Base-by-base conservation (phyloP, 495 filamentous ascomycete species). In the Durotheca rogersii region DNA sequence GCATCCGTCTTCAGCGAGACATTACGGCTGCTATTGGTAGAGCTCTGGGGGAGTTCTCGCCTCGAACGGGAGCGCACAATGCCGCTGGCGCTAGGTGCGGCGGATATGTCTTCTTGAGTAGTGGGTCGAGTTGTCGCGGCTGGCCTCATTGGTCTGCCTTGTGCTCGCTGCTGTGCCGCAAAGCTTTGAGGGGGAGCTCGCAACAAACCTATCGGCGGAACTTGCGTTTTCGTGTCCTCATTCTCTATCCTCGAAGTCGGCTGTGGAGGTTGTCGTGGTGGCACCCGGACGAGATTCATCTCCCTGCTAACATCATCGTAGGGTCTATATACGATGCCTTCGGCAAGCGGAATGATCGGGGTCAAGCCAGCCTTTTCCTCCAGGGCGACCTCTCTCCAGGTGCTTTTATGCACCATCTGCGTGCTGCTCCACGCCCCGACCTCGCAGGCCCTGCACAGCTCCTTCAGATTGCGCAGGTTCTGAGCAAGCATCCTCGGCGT, bases 311-410 rank as follows among this genome's bases (percentile, higher is more conserved):
- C 53, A 11, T 66, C 73, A 20, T 77, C 70, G 36, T 77, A 81
- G 9, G 76, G 78, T 21, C 75, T 68, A 61, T 91, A 91, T 7
- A 91, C 83, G 44, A 83, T 76, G 29, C 83, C 82, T 34, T 79
- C 75, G 0, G 81, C 78, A 19, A 91, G 67, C 3, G 87, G 87
- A 34, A 91, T 82, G 3, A 79, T 64, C 1, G 87, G 87, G 7
- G 82, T 85, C 23, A 86, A 70, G 6, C 84, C 83, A 35, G 80
- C 79, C 29, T 83, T 77, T 60, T 90, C 85, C 66, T 91, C 87
- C 6, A 79, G 74, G 10, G 81, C 72, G 62, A 86, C 81, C 57
- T 90, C 86, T 53, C 74, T 69, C 77, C 85, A 81, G 45, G 88
- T 70, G 65, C 82, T 67, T 68, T 79, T 74, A 77, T 83, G 47